phyloP scores from a whole-genome alignment of 2,329 filamentous ascomycete genomes.

The Xylariaceae sp. region DNA sequence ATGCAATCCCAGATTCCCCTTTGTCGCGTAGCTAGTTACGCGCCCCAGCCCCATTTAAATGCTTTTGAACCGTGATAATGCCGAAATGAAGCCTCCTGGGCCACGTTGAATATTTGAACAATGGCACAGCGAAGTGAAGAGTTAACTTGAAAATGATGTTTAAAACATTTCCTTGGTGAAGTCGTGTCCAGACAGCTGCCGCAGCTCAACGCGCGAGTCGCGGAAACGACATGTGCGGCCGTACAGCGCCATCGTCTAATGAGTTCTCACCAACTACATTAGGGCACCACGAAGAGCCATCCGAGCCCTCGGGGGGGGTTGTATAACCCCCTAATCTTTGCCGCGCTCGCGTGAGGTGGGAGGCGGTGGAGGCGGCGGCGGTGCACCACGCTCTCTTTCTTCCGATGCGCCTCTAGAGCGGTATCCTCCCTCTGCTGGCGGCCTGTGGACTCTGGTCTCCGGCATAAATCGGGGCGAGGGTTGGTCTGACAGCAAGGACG shows the following conservation, averaged over 20 bases:
- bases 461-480: slow-evolving; percentile 28
- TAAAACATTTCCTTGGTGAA: slow-evolving; percentile 2
- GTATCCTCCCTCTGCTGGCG: slow-evolving; percentile 27
- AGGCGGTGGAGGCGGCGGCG: slow-evolving; percentile 8
- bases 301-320: too few species aligned
- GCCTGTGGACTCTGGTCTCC: slow-evolving; percentile 24
- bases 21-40: background rate
- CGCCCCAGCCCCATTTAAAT: slow-evolving; percentile 3
- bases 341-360: slow-evolving; percentile 7
- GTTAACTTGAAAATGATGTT: background rate
- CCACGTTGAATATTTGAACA: slow-evolving; percentile 5
- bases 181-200: slow-evolving; percentile 1
- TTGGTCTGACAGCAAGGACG: slow-evolving; percentile 41
- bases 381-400: slow-evolving; percentile 32
- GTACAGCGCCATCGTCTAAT: too few species aligned
- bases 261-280: too few species aligned
- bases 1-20: slow-evolving; percentile 8
- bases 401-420: slow-evolving; percentile 33
- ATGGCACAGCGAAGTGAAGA: slow-evolving; percentile 10
- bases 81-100: slow-evolving; percentile 10
- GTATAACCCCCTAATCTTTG: background rate
- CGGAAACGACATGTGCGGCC: too few species aligned
- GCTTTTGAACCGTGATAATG: slow-evolving; percentile 11
- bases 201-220: background rate
- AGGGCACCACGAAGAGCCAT: too few species aligned